These are phyloP conservation scores for Phaeodactylum tricornutum DNA, from an alignment of 108 stramenopile species.

Conservation along the genomic window DNA sequence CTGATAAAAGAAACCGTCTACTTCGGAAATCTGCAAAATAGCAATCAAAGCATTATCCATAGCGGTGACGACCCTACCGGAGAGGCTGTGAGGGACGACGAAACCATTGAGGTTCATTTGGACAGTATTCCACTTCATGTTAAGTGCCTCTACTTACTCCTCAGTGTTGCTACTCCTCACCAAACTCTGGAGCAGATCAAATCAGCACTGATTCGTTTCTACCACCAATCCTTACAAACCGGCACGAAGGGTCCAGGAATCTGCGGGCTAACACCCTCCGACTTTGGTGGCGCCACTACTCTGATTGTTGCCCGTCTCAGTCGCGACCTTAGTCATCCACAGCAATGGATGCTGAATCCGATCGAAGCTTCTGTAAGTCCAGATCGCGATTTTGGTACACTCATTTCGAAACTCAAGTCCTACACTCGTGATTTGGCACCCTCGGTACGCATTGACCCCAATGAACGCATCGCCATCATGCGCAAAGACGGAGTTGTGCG, in stretches of 20 bases:
- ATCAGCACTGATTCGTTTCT: too few species aligned
- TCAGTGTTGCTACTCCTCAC: constrained; percentile 32
- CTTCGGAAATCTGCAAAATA: constrained; percentile 33
- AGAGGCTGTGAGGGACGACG: constrained; percentile 22
- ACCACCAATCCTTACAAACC: too few species aligned
- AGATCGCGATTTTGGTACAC: constrained; percentile 34
- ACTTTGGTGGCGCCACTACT: constrained; percentile 14
- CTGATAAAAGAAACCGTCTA: constrained; percentile 36
- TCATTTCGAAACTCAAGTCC: constrained; percentile 32
- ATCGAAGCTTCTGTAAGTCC: constrained; percentile 28
- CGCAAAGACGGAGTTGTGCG: constrained; percentile 29
- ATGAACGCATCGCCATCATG: constrained; percentile 39
- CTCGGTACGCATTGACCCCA: constrained; percentile 21
- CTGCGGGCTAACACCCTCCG: too few species aligned
- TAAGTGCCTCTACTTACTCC: constrained; percentile 22
- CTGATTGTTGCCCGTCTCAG: constrained; percentile 20
- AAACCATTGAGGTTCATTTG: constrained; percentile 25
- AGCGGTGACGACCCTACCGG: constrained; percentile 29
- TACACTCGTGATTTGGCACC: constrained; percentile 34
- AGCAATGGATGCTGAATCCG: constrained; percentile 22
- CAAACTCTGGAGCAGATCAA: constrained; percentile 23
- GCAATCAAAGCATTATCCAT: constrained; percentile 31
- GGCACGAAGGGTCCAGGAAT: too few species aligned
- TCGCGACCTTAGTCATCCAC: constrained; percentile 7
- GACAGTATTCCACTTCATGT: constrained; percentile 17